Conservation (phyloP, 202 grass and related monocot species). For the Setaria italica region DNA sequence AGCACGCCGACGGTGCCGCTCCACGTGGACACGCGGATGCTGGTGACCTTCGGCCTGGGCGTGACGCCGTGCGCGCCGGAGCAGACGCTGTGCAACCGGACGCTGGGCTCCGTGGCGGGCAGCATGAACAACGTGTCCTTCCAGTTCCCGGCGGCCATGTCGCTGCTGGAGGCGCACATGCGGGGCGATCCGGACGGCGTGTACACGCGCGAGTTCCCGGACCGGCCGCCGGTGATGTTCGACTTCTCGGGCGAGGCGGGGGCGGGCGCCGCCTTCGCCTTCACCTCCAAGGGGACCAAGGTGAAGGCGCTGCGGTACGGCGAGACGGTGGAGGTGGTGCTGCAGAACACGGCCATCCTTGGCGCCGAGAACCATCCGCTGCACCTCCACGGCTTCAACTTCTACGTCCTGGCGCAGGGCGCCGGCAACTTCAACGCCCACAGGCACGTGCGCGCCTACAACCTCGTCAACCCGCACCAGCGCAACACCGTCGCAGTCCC, state of each 20-base stretch:
- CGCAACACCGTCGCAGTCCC: conserved; percentile 63
- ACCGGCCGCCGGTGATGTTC: conserved; percentile 53
- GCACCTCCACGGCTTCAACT: not conserved
- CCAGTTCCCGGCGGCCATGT: conserved; percentile 50
- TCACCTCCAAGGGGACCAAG: conserved; percentile 40
- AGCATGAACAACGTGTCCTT: conserved; percentile 51
- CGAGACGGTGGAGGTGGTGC: conserved; percentile 56
- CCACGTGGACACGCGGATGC: conserved; percentile 57
- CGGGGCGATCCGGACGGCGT: conserved; percentile 1
- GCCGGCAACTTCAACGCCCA: not conserved
- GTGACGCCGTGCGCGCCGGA: conserved; percentile 44
- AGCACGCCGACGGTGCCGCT: conserved; percentile 54
- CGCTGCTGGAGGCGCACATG: conserved; percentile 61
- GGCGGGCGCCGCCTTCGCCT: too few relatives aligned
- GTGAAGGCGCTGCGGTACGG: conserved; percentile 54
- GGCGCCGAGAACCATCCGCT: conserved; percentile 12
- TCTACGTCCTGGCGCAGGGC: too few relatives aligned
- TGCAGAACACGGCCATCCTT: conserved; percentile 62
- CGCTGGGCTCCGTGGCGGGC: conserved; percentile 43
- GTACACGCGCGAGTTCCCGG: conserved; percentile 71
- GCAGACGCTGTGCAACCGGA: conserved; percentile 59
- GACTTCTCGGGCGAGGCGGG: conserved; percentile 46
- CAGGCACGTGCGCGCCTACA: conserved; percentile 30
- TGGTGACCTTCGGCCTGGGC: conserved; percentile 60
- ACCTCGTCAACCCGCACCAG: conserved; percentile 54